phyloP scores from a whole-genome alignment of 768 basidiomycete genomes.

The Naganishia friedmannii region DNA sequence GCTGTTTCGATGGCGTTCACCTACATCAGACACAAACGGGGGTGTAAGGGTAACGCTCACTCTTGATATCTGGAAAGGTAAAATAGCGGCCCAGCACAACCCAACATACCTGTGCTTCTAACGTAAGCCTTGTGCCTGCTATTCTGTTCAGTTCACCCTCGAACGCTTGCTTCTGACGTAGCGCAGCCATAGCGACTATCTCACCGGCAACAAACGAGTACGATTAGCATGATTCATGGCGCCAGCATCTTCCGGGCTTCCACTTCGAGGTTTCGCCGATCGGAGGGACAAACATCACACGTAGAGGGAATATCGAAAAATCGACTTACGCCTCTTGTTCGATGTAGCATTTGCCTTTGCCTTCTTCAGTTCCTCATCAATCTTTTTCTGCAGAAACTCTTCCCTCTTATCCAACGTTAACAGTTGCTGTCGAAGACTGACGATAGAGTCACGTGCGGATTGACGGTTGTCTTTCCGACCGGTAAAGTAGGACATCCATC shows the following conservation, averaged over 20 bases:
- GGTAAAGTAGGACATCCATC: slow-evolving; percentile 82
- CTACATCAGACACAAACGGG: slow-evolving; percentile 39
- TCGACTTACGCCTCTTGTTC: slow-evolving; percentile 79
- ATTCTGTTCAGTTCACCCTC: slow-evolving; percentile 83
- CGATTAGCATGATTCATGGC: not conserved
- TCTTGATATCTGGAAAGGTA: not conserved
- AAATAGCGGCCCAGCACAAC: too few species aligned
- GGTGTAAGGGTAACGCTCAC: not conserved
- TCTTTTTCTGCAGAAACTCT: slow-evolving; percentile 91
- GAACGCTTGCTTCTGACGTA: slow-evolving; percentile 87
- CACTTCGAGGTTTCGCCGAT: not conserved
- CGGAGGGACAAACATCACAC: not conserved
- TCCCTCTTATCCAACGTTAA: slow-evolving; percentile 99
- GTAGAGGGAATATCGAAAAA: not conserved
- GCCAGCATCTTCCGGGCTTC: too few species aligned
- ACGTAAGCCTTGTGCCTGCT: slow-evolving; percentile 77
- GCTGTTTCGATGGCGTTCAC: slow-evolving; percentile 96
- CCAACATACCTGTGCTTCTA: slow-evolving; percentile 65
- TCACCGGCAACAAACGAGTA: not conserved
- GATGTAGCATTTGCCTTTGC: slow-evolving; percentile 88
- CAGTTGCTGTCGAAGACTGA: slow-evolving; percentile 84
- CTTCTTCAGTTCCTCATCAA: slow-evolving; percentile 88
- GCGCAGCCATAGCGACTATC: slow-evolving; percentile 78
- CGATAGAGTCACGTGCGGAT: slow-evolving; percentile 86
- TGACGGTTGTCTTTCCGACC: slow-evolving; percentile 69